Conservation (phyloP, 2,329 filamentous ascomycete species). For the Fusarium sp. region DNA sequence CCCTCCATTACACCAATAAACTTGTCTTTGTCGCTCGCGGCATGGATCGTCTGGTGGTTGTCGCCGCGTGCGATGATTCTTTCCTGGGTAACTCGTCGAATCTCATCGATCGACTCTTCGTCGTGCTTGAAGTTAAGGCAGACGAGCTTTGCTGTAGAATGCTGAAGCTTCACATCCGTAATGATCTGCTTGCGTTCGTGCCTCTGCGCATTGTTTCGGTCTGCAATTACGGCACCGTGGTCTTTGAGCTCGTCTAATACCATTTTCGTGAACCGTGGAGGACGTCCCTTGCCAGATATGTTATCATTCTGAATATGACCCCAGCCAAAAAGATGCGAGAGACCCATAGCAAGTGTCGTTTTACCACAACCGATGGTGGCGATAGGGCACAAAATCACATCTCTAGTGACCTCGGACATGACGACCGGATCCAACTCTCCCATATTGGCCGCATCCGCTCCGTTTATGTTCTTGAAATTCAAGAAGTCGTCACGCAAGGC, state of each 20-base stretch:
- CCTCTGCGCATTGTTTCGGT: conserved; percentile 93
- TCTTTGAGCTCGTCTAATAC: conserved; percentile 76
- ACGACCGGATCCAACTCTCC: conserved; percentile 68
- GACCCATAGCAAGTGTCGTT: conserved; percentile 88
- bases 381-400: conserved; percentile 89
- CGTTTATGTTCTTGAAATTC: conserved; percentile 84
- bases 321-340: conserved; percentile 89
- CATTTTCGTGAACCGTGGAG: conserved; percentile 81
- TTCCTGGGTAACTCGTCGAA: conserved; percentile 81
- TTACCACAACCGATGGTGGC: conserved; percentile 97
- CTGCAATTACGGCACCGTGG: conserved; percentile 84
- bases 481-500: conserved; percentile 90
- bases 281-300: conserved; percentile 84
- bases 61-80: conserved; percentile 90
- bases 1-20: conserved; percentile 95
- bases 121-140: conserved; percentile 92
- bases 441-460: conserved; percentile 87
- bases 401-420: conserved; percentile 70
- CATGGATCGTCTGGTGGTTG: conserved; percentile 98
- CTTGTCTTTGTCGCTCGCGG: conserved; percentile 79
- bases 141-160: conserved; percentile 79
- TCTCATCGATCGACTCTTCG: conserved; percentile 79
- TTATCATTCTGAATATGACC: conserved; percentile 98
- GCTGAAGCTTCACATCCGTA: conserved; percentile 77
- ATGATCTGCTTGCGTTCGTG: conserved; percentile 92